Evolutionary conservation across 768 basidiomycete genomes (phyloP).

Genomic region (Agaricus bisporus): DNA sequence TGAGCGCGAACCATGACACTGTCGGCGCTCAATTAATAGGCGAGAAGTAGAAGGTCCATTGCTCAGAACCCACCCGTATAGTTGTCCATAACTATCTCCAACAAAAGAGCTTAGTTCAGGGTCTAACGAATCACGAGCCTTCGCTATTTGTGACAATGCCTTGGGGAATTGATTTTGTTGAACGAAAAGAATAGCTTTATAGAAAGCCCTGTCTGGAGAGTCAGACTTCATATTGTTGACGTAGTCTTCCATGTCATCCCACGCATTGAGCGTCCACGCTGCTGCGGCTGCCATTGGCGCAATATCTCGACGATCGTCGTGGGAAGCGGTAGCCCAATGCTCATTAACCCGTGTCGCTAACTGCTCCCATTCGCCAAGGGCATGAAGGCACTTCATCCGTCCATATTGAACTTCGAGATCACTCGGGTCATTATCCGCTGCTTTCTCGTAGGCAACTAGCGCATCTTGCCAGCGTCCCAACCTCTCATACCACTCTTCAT

Average conservation of each 20-base stretch:
- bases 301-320: slow-evolving; percentile 84
- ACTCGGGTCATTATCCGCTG: slow-evolving; percentile 67
- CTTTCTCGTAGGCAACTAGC: slow-evolving; percentile 75
- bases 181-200: slow-evolving; percentile 90
- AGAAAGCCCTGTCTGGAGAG: slow-evolving; percentile 92
- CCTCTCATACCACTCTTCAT: slow-evolving; percentile 98
- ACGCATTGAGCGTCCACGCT: slow-evolving; percentile 93
- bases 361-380: slow-evolving; percentile 96
- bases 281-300: slow-evolving; percentile 97
- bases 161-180: slow-evolving; percentile 96
- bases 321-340: slow-evolving; percentile 76
- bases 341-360: slow-evolving; percentile 82
- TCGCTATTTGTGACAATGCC: slow-evolving; percentile 84
- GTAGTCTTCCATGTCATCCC: slow-evolving; percentile 98
- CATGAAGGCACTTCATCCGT: slow-evolving; percentile 93
- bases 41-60: background rate
- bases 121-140: slow-evolving; percentile 88
- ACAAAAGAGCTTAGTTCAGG: slow-evolving; percentile 88
- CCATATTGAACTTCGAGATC: slow-evolving; percentile 79
- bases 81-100: slow-evolving; percentile 94
- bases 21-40: slow-evolving; percentile 6
- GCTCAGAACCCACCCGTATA: slow-evolving; percentile 73
- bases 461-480: slow-evolving; percentile 97
- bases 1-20: slow-evolving; percentile 97
- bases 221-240: slow-evolving; percentile 90